A percentile compares a stretch with the other conserved stretches of the same genome.
phyloP scores from a whole-genome alignment of 176 grass and related monocot species.

The Oryza rufipogon region DNA sequence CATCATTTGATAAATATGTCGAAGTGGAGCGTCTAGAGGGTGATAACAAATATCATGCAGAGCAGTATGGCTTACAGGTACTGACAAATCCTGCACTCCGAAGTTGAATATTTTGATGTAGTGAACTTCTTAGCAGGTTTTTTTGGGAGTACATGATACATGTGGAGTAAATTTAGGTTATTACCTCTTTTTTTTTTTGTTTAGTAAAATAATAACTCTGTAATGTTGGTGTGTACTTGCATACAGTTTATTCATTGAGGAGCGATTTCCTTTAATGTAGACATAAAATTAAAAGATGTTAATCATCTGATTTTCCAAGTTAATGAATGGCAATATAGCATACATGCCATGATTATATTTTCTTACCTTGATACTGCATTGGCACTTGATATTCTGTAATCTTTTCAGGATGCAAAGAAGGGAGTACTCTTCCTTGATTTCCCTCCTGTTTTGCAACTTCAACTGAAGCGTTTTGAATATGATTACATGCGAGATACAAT shows the following conservation, averaged over 20 bases:
- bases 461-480: slow-evolving; percentile 97
- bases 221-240: slow-evolving; percentile 27
- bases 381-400: slow-evolving; percentile 23
- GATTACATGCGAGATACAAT: slow-evolving; percentile 98
- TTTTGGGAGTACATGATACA: neutral
- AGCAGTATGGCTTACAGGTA: slow-evolving; percentile 90
- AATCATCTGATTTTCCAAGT: slow-evolving; percentile 19
- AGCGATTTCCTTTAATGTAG: neutral
- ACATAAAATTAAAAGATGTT: slow-evolving; percentile 3
- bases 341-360: neutral
- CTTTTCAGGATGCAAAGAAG: slow-evolving; percentile 90
- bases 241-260: neutral
- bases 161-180: neutral
- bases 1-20: slow-evolving; percentile 98
- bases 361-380: slow-evolving; percentile 26
- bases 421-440: slow-evolving; percentile 98
- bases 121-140: neutral
- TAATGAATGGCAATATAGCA: slow-evolving; percentile 5
- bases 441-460: slow-evolving; percentile 96
- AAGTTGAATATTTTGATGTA: slow-evolving; percentile 16
- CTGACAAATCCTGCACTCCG: slow-evolving; percentile 23
- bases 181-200: slow-evolving; percentile 1
- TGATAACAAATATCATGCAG: slow-evolving; percentile 98
- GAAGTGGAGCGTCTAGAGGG: slow-evolving; percentile 96
- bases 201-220: neutral